phyloP scores from a whole-genome alignment of 1,284 basidiomycete species.

The Cryptococcus maquisensis region DNA sequence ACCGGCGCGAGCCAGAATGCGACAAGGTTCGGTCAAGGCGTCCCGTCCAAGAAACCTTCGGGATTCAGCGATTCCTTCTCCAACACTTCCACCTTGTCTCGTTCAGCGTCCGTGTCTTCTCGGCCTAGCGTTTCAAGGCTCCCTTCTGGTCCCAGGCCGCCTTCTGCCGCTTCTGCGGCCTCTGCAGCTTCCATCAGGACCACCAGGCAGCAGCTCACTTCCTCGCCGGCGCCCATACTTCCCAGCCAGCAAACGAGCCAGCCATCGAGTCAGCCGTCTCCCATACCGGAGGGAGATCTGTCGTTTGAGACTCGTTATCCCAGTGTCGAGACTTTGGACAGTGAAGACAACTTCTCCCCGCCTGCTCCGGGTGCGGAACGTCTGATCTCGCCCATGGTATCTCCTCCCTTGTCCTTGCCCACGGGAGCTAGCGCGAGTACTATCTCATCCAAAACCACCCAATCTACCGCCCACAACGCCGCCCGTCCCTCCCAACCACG shows the following conservation, averaged over 20 bases:
- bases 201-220: too few relatives aligned
- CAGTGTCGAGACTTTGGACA: slow-evolving; percentile 37
- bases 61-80: slow-evolving; percentile 34
- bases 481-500: background rate
- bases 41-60: slow-evolving; percentile 6
- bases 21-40: background rate
- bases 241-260: too few relatives aligned
- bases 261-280: slow-evolving; percentile 13
- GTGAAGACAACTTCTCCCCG: slow-evolving; percentile 15
- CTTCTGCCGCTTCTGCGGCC: too few relatives aligned
- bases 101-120: background rate
- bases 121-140: background rate
- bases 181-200: too few relatives aligned
- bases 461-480: background rate
- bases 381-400: slow-evolving; percentile 21
- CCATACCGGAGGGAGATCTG: slow-evolving; percentile 24
- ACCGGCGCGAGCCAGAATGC: background rate
- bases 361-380: background rate
- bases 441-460: too few relatives aligned
- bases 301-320: slow-evolving; percentile 46
- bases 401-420: slow-evolving; percentile 12
- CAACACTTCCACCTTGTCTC: slow-evolving; percentile 2
- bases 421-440: background rate
- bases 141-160: too few relatives aligned
- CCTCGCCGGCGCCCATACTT: too few relatives aligned